phyloP scores from a whole-genome alignment of 176 grass and related monocot species.

The Ananas comosus region DNA sequence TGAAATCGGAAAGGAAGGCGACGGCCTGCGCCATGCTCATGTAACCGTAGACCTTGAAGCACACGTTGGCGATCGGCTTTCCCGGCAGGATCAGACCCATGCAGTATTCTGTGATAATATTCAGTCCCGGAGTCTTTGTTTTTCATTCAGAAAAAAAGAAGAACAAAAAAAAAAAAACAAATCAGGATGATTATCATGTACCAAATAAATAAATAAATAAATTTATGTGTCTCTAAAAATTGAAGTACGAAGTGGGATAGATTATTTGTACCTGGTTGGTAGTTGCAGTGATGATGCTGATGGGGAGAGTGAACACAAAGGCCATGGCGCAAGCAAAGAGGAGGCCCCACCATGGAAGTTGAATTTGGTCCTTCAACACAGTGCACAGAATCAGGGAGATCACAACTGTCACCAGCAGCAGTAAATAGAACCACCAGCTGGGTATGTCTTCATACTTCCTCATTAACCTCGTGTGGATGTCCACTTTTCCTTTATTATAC shows the following conservation, averaged over 20 bases:
- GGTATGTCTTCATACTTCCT: conserved; percentile 63
- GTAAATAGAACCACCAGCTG: conserved; percentile 67
- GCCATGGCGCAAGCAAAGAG: conserved; percentile 72
- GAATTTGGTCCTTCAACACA: conserved; percentile 50
- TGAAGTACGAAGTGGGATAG: not conserved
- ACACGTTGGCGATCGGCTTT: conserved; percentile 75
- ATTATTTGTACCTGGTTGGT: conserved; percentile 58
- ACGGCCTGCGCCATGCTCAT: conserved; percentile 93
- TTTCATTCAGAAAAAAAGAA: not conserved
- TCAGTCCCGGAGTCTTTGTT: conserved; percentile 70
- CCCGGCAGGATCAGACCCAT: conserved; percentile 75
- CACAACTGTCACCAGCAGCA: conserved; percentile 28
- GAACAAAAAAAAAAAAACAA: not conserved
- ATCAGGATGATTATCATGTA: not conserved
- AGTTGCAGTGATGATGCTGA: conserved; percentile 78
- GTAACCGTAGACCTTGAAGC: conserved; percentile 85
- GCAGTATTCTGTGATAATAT: conserved; percentile 82
- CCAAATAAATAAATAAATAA: too few species aligned
- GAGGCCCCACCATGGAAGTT: conserved; percentile 76
- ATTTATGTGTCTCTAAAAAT: not conserved
- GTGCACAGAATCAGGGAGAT: conserved; percentile 63
- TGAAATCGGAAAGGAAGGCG: conserved; percentile 75
- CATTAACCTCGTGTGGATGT: conserved; percentile 75
- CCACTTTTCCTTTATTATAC: conserved; percentile 30
- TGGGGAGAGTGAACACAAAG: conserved; percentile 69